phyloP scores from a whole-genome alignment of 2,329 filamentous ascomycete genomes.

The Zymoseptoria tritici region DNA sequence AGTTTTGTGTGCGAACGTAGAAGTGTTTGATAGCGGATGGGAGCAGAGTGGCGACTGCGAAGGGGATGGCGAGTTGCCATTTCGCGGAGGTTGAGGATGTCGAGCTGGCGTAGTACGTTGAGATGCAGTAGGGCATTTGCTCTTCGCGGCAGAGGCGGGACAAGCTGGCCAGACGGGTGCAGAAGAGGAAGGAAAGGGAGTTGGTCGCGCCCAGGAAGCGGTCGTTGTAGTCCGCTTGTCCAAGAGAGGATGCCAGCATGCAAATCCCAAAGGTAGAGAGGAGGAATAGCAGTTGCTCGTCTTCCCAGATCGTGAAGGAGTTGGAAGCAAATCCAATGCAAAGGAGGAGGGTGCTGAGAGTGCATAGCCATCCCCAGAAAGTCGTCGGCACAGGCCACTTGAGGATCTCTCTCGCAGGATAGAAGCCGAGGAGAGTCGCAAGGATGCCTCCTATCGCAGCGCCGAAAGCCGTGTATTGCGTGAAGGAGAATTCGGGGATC shows the following conservation, averaged over 20 bases:
- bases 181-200: slow-evolving; percentile 70
- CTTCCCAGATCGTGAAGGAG: slow-evolving; percentile 98
- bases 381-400: slow-evolving; percentile 58
- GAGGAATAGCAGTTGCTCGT: slow-evolving; percentile 88
- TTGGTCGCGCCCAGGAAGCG: slow-evolving; percentile 75
- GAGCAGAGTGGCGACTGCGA: slow-evolving; percentile 62
- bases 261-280: slow-evolving; percentile 76
- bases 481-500: slow-evolving; percentile 33
- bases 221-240: slow-evolving; percentile 59
- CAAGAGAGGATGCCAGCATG: slow-evolving; percentile 66
- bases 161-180: slow-evolving; percentile 73
- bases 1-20: slow-evolving; percentile 73
- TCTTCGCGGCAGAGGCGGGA: slow-evolving; percentile 94
- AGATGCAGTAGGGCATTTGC: slow-evolving; percentile 94
- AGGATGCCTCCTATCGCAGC: slow-evolving; percentile 34
- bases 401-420: slow-evolving; percentile 36
- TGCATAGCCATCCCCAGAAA: slow-evolving; percentile 81
- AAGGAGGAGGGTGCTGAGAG: slow-evolving; percentile 74
- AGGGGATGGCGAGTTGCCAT: slow-evolving; percentile 80
- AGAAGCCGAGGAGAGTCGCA: slow-evolving; percentile 36
- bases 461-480: slow-evolving; percentile 35
- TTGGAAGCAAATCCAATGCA: slow-evolving; percentile 95
- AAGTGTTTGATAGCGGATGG: slow-evolving; percentile 73
- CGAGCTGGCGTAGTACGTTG: slow-evolving; percentile 89
- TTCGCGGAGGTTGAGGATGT: slow-evolving; percentile 86